Evolutionary conservation across 306 rosid species (phyloP).

Genomic region (Cucurbita ficifolia): DNA sequence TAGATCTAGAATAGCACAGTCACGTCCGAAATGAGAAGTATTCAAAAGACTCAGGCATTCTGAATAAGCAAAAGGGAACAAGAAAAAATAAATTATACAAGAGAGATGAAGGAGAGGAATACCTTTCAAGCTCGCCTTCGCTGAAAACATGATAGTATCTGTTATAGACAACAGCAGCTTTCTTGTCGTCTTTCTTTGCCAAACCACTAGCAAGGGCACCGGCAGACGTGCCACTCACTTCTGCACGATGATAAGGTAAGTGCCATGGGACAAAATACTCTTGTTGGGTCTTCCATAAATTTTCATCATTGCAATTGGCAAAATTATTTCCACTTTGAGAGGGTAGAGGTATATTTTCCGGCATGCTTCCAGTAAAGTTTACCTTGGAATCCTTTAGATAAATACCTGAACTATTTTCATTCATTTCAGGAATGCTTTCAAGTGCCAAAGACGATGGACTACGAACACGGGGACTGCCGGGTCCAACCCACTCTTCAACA

Average conservation of each 20-base stretch:
- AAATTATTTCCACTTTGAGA: slow-evolving; percentile 5
- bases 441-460: slow-evolving; percentile 32
- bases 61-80: background rate
- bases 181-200: slow-evolving; percentile 78
- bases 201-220: slow-evolving; percentile 74
- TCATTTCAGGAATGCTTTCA: slow-evolving; percentile 72
- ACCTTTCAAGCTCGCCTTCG: slow-evolving; percentile 97
- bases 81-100: background rate
- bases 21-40: background rate
- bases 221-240: slow-evolving; percentile 73
- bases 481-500: slow-evolving; percentile 85
- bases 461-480: slow-evolving; percentile 53
- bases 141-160: slow-evolving; percentile 92
- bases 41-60: background rate
- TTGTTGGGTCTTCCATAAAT: slow-evolving; percentile 36
- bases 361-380: slow-evolving; percentile 11
- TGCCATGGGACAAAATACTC: slow-evolving; percentile 97
- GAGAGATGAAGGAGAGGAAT: background rate
- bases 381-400: slow-evolving; percentile 19
- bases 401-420: slow-evolving; percentile 31
- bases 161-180: slow-evolving; percentile 75
- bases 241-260: slow-evolving; percentile 94
- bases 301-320: slow-evolving; percentile 18
- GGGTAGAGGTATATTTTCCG: slow-evolving; percentile 11
- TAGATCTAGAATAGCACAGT: background rate